These are phyloP conservation scores for Globisporangium takayamanum DNA, from an alignment of 352 stramenopile species.

Conservation along the genomic window DNA sequence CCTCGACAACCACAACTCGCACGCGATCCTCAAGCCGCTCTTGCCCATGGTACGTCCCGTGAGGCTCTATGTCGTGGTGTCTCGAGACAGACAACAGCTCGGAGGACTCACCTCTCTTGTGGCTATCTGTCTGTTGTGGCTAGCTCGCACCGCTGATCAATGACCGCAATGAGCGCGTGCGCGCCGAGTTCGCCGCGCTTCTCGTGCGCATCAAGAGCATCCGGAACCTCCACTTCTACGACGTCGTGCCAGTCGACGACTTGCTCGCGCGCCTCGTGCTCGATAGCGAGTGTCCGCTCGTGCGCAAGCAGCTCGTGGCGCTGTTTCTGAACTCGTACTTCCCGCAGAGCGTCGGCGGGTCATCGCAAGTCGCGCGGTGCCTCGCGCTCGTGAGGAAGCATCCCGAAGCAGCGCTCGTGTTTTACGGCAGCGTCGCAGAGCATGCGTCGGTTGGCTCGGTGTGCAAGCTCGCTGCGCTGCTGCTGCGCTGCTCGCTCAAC, in stretches of 20 bases:
- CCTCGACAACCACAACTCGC: constrained; percentile 82
- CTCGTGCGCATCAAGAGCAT: constrained; percentile 87
- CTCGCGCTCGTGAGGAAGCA: constrained; percentile 79
- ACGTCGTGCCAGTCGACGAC: constrained; percentile 74
- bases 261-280: constrained; percentile 67
- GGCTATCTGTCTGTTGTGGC: not conserved
- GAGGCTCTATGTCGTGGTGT: constrained; percentile 3
- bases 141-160: constrained; percentile 78
- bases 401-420: constrained; percentile 72
- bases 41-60: constrained; percentile 57
- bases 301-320: constrained; percentile 72
- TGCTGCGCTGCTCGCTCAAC: constrained; percentile 73
- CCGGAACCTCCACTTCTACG: constrained; percentile 82
- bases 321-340: constrained; percentile 88
- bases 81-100: not conserved
- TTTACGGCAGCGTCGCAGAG: constrained; percentile 73
- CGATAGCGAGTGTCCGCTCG: constrained; percentile 43
- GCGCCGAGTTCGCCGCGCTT: constrained; percentile 65
- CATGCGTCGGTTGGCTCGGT: constrained; percentile 74
- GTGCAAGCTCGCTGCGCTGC: constrained; percentile 70
- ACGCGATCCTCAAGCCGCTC: constrained; percentile 78
- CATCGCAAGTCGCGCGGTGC: constrained; percentile 76
- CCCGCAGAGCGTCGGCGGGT: constrained; percentile 69
- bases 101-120: not conserved
- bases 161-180: constrained; percentile 79